Conservation (phyloP, 2,329 filamentous ascomycete genomes). For the Pleurostoma richardsiae region DNA sequence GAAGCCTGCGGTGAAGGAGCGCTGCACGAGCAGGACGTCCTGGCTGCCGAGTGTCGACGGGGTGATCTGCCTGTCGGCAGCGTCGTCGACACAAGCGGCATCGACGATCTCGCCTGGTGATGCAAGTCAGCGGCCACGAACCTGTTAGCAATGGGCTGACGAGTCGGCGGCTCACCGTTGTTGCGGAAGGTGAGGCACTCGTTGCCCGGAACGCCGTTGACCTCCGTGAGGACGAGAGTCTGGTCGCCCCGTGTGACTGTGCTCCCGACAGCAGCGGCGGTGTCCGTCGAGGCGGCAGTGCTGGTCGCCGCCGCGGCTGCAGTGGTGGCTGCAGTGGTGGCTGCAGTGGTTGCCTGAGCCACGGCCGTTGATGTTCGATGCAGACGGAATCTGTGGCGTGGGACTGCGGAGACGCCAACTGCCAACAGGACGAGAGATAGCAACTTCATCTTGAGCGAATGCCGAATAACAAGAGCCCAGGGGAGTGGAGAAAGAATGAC, state of each 20-base stretch:
- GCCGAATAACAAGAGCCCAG: too few relatives aligned
- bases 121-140: neutral
- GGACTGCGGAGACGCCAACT: too few relatives aligned
- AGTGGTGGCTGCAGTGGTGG: neutral
- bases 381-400: too few relatives aligned
- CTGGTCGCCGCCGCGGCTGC: neutral
- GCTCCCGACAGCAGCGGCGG: slow-evolving; percentile 5
- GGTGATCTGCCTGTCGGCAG: slow-evolving; percentile 33
- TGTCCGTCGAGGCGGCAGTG: slow-evolving; percentile 2
- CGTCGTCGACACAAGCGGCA: slow-evolving; percentile 27
- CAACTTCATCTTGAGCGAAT: too few relatives aligned
- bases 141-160: neutral
- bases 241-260: slow-evolving; percentile 3
- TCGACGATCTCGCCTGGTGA: slow-evolving; percentile 32
- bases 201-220: slow-evolving; percentile 27
- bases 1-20: slow-evolving; percentile 29
- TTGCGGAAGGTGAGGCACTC: slow-evolving; percentile 35
- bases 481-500: too few relatives aligned
- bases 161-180: slow-evolving; percentile 20
- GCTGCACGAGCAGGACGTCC: slow-evolving; percentile 29
- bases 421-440: too few relatives aligned
- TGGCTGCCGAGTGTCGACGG: slow-evolving; percentile 24
- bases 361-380: too few relatives aligned
- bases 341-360: too few relatives aligned
- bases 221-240: slow-evolving; percentile 31